These are phyloP conservation scores for Clonostachys byssicola DNA, from an alignment of 2,329 filamentous ascomycete genomes.

Conservation along the genomic window DNA sequence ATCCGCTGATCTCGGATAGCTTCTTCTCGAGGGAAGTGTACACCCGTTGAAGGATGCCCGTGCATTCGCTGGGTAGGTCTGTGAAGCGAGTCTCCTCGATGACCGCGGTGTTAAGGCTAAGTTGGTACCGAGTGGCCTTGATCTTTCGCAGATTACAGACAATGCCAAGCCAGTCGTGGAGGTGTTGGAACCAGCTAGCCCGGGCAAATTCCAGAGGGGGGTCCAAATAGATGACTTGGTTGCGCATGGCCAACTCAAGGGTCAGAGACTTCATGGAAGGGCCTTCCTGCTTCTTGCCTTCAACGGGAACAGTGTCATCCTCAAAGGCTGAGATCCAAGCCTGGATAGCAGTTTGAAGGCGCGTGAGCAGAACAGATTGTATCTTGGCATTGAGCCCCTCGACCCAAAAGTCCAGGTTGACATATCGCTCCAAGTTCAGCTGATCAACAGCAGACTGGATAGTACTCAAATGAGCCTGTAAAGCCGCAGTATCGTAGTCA, in stretches of 20 bases:
- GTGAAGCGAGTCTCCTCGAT: conserved; percentile 71
- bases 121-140: conserved; percentile 92
- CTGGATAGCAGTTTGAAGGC: conserved; percentile 78
- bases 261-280: conserved; percentile 71
- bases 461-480: conserved; percentile 74
- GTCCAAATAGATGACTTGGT: conserved; percentile 95
- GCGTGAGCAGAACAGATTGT: conserved; percentile 72
- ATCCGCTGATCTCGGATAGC: conserved; percentile 71
- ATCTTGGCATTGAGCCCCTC: conserved; percentile 81
- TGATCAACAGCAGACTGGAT: conserved; percentile 95
- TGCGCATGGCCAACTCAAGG: conserved; percentile 95
- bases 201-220: conserved; percentile 88
- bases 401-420: conserved; percentile 91
- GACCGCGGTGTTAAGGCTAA: conserved; percentile 68
- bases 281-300: conserved; percentile 27
- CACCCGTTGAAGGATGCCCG: conserved; percentile 71
- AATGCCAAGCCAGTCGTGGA: conserved; percentile 90
- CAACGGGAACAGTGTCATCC: conserved; percentile 39
- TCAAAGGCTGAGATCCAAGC: conserved; percentile 88
- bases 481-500: conserved; percentile 73
- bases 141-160: conserved; percentile 92
- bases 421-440: conserved; percentile 92
- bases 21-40: conserved; percentile 83
- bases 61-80: conserved; percentile 79
- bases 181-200: conserved; percentile 87